Evolutionary conservation across 2,329 filamentous ascomycete species (phyloP), one percentile per base, ranked within the genome.

Genomic region (Paraconiothyrium brasiliense): DNA sequence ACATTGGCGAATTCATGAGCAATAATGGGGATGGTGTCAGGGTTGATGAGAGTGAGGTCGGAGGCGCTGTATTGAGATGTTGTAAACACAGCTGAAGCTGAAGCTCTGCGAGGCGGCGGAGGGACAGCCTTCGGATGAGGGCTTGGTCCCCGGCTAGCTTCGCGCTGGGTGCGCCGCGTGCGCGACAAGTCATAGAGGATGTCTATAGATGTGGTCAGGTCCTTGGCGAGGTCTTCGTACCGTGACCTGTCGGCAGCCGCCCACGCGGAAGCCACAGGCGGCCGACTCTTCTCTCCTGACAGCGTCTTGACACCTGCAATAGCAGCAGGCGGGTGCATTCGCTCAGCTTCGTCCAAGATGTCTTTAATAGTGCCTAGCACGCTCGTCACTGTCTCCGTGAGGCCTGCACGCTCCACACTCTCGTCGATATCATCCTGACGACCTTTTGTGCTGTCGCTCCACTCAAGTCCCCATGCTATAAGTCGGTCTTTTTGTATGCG

Each of bases 321-420:
- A 56, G 73, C 73, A 39, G 72, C 71, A 52, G 71, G 71, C 84
- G 87, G 82, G 85, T 90, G 91, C 60, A 94, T 84, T 6, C 87
- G 86, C 73, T 94, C 91, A 1, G 90, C 89, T 76, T 94, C 91
- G 59, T 90, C 89, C 48, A 93, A 81, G 54, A 92, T 92, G 69
- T 93, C 91, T 73, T 92, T 92, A 74, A 94, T 93, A 54, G 90
- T 93, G 16, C 87, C 87, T 84, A 94, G 88, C 70, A 94, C 91
- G 75, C 90, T 92, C 60, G 88, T 88, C 56, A 94, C 91, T 1
- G 92, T 87, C 75, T 93, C 91, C 61, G 89, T 91, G 58, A 94
- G 80, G 24, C 91, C 92, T 35, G 87, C 87, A 62, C 86, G 83
- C 55, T 86, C 87, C 20, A 89, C 79, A 56, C 90, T 89, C 74